Percentiles rank a stretch among this genome's conserved stretches.
Evolutionary conservation across 225 moss, liverwort and hornwort species (phyloP).

Genomic region (Marchantia polymorpha): DNA sequence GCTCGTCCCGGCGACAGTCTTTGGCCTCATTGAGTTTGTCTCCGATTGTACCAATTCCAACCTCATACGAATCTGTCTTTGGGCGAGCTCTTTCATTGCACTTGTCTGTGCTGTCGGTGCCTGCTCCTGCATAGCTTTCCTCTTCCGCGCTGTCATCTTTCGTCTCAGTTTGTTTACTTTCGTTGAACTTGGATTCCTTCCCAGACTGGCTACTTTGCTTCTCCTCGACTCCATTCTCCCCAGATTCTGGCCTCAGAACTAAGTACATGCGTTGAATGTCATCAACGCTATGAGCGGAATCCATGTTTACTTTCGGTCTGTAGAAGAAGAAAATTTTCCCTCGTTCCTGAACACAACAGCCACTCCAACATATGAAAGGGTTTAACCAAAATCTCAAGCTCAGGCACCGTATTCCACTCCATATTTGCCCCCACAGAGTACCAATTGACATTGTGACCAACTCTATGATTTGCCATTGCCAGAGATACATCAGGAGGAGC

Average conservation of each 20-base stretch:
- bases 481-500: not conserved
- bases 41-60: too few species aligned
- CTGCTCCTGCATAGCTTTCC: not conserved
- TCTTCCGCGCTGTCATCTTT: not conserved
- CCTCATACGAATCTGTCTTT: not conserved
- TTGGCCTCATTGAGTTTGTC: not conserved
- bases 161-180: not conserved
- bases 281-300: slow-evolving; percentile 46
- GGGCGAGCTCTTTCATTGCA: not conserved
- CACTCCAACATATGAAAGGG: not conserved
- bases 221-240: slow-evolving; percentile 53
- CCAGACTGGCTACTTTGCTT: slow-evolving; percentile 64
- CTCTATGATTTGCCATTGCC: not conserved
- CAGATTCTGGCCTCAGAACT: slow-evolving; percentile 61
- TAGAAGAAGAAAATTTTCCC: slow-evolving; percentile 77
- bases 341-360: slow-evolving; percentile 46
- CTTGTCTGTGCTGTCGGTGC: not conserved
- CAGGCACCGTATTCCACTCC: not conserved
- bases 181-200: slow-evolving; percentile 27
- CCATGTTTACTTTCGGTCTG: slow-evolving; percentile 60
- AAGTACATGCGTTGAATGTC: slow-evolving; percentile 60
- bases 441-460: not conserved
- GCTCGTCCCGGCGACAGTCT: not conserved
- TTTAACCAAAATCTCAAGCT: not conserved
- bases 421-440: not conserved